Base-by-base conservation (phyloP, 2,329 filamentous ascomycete species). In the Monosporascus cannonballus region DNA sequence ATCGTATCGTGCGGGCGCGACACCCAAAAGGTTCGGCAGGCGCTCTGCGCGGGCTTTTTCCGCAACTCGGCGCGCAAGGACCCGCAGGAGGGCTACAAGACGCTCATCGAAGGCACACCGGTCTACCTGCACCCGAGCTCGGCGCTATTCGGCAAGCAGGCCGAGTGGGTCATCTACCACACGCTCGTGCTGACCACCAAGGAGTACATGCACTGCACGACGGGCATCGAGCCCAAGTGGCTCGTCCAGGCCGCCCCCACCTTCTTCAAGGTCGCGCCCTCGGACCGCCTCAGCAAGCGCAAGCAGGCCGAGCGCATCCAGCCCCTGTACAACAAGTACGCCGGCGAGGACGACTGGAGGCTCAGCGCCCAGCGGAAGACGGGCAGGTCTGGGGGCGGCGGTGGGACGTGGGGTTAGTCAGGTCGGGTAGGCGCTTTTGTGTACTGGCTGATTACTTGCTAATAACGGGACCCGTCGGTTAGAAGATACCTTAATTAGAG, bases 151-250 rank as follows among this genome's bases (percentile, higher is more conserved):
- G 94, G 94, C 50, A 97, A 97, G 72, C 89, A 93, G 55, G 88
- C 92, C 1, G 94, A 99, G 72, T 95, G 95, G 79, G 94, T 97
- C 36, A 89, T 99, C 51, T 99, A 96, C 68, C 87, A 96, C 66
- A 86, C 84, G 50, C 77, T 99, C 20, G 90, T 97, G 7, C 79
- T 97, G 62, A 99, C 94, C 24, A 95, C 89, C 24, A 93, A 96
- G 74, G 94, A 99, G 73, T 99, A 97, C 71, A 97, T 99, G 94
- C 92, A 96, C 65, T 89, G 84, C 67, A 94, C 91, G 15, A 96
- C 90, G 3, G 82, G 83, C 4, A 97, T 99, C 64, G 94, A 99
- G 72, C 93, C 94, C 8, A 96, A 96, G 66, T 87, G 84, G 84
- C 80, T 99, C 22, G 91, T 97, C 1, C 92, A 96, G 64, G 93